Conservation (phyloP, 2,329 filamentous ascomycete species). For the Myriangium duriaei region DNA sequence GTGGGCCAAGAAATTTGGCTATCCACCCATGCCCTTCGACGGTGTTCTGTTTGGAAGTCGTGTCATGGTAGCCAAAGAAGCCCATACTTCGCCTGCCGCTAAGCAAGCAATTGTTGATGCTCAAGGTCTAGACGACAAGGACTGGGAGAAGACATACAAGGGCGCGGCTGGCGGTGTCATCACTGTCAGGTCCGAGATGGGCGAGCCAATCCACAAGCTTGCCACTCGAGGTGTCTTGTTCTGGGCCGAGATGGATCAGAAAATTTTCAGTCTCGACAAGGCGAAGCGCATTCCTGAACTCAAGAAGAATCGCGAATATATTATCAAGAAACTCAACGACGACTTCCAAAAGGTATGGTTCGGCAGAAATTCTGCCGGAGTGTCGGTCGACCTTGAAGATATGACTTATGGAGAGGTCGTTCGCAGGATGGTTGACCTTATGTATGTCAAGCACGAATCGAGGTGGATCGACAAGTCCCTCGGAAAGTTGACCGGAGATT, state of each 20-base stretch:
- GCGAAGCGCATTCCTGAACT: conserved; percentile 81
- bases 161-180: conserved; percentile 85
- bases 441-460: conserved; percentile 82
- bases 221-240: conserved; percentile 91
- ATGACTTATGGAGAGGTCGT: conserved; percentile 92
- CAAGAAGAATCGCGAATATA: conserved; percentile 77
- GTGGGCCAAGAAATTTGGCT: conserved; percentile 79
- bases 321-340: conserved; percentile 90
- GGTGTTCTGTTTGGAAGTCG: conserved; percentile 82
- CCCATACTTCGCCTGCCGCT: conserved; percentile 72
- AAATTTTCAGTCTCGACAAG: conserved; percentile 93
- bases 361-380: conserved; percentile 65
- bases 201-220: conserved; percentile 97
- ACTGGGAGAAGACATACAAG: conserved; percentile 93
- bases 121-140: conserved; percentile 62
- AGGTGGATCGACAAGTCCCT: conserved; percentile 87
- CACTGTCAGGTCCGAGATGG: conserved; percentile 97
- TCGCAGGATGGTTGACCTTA: conserved; percentile 73
- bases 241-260: conserved; percentile 98
- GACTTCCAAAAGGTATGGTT: conserved; percentile 98
- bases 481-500: conserved; percentile 75
- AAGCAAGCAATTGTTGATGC: conserved; percentile 87
- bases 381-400: conserved; percentile 79
- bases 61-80: conserved; percentile 91
- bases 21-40: conserved; percentile 88